Conservation (phyloP, 495 filamentous ascomycete genomes). For the Talaromyces stipitatus region DNA sequence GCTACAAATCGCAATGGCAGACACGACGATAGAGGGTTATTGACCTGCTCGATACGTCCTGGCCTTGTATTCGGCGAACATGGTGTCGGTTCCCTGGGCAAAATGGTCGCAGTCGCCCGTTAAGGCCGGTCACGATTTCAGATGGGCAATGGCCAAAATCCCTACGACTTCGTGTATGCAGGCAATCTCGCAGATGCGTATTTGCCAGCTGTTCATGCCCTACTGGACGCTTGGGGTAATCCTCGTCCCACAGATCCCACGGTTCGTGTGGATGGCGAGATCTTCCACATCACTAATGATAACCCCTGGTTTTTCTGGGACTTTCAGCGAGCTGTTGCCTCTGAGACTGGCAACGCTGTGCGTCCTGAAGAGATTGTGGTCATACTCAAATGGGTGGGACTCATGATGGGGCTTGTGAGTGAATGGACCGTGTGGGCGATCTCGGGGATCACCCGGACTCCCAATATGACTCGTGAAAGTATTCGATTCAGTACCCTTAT, state of each 20-base stretch:
- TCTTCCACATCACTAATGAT: too few relatives aligned
- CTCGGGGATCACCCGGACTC: neutral
- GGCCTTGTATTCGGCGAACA: constrained; percentile 16
- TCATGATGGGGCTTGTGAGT: constrained; percentile 5
- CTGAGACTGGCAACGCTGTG: constrained; percentile 5
- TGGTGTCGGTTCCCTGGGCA: constrained; percentile 11
- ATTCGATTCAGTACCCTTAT: constrained; percentile 7
- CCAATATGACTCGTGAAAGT: constrained; percentile 8
- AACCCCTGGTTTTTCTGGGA: too few relatives aligned
- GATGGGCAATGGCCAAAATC: constrained; percentile 15
- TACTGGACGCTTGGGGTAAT: too few relatives aligned
- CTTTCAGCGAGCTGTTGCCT: too few relatives aligned
- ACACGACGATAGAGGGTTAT: constrained; percentile 10
- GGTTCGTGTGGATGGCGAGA: too few relatives aligned
- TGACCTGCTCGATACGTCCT: constrained; percentile 18
- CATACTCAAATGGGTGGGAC: constrained; percentile 2
- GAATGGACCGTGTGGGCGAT: constrained; percentile 4
- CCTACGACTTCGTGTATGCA: constrained; percentile 13
- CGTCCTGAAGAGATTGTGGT: constrained; percentile 1
- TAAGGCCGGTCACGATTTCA: constrained; percentile 14
- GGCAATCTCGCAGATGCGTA: too few relatives aligned
- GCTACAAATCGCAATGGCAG: constrained; percentile 17
- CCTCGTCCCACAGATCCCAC: too few relatives aligned
- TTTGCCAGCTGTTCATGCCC: too few relatives aligned
- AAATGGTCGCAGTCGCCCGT: constrained; percentile 12